These are phyloP conservation scores for Ophiocordyceps camponoti-leonardi DNA, from an alignment of 2,329 filamentous ascomycete genomes.

Conservation along the genomic window DNA sequence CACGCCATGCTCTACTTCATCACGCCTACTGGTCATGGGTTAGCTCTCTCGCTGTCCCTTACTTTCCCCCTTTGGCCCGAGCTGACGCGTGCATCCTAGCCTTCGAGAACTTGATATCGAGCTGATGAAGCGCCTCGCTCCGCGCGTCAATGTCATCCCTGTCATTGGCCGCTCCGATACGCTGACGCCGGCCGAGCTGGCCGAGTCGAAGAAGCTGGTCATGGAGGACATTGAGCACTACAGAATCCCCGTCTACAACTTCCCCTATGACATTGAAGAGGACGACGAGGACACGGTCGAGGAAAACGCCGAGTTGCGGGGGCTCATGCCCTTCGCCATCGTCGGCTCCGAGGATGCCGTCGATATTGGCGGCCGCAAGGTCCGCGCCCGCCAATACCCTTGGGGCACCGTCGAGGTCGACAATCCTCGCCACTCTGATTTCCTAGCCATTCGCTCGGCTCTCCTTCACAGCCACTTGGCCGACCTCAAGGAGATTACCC, in stretches of 20 bases:
- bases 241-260: conserved; percentile 98
- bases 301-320: conserved; percentile 93
- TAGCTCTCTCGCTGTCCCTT: conserved; percentile 14
- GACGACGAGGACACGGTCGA: conserved; percentile 98
- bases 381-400: conserved; percentile 91
- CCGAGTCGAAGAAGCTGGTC: conserved; percentile 98
- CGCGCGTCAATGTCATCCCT: conserved; percentile 95
- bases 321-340: conserved; percentile 97
- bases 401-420: conserved; percentile 99
- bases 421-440: conserved; percentile 97
- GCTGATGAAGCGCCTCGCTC: conserved; percentile 97
- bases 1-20: conserved; percentile 99
- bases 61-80: neutral
- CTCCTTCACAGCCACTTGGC: conserved; percentile 95
- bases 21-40: conserved; percentile 92
- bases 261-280: conserved; percentile 98
- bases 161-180: conserved; percentile 98
- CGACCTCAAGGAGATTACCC: conserved; percentile 97
- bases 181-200: conserved; percentile 86
- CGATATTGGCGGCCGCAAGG: conserved; percentile 82
- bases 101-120: conserved; percentile 98
- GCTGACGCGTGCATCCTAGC: conserved; percentile 24
- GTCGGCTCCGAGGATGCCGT: conserved; percentile 92
- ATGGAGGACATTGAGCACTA: conserved; percentile 99
- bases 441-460: conserved; percentile 90